These are phyloP conservation scores for Monilinia laxa DNA, from an alignment of 2,329 filamentous ascomycete genomes.

Conservation along the genomic window DNA sequence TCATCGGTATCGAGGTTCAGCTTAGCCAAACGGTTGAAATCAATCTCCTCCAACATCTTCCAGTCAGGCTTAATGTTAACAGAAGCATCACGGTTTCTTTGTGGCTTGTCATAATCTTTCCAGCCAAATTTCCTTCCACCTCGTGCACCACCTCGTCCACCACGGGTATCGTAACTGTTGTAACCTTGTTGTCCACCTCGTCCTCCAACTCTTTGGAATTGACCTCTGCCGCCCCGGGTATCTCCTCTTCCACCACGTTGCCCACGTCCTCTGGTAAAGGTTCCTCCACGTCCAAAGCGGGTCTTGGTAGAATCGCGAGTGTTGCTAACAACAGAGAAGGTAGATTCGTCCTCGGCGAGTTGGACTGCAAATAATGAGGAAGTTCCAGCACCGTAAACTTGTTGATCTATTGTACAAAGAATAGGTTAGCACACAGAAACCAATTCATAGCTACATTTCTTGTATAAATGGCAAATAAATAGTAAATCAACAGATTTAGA, in stretches of 20 bases:
- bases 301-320: slow-evolving; percentile 81
- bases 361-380: slow-evolving; percentile 87
- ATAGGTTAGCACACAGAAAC: slow-evolving; percentile 25
- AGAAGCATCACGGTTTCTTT: slow-evolving; percentile 91
- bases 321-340: slow-evolving; percentile 97
- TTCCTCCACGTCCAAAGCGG: slow-evolving; percentile 83
- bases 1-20: slow-evolving; percentile 93
- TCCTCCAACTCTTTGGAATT: slow-evolving; percentile 71
- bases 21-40: slow-evolving; percentile 93
- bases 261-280: slow-evolving; percentile 78
- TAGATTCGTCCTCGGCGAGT: slow-evolving; percentile 90
- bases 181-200: slow-evolving; percentile 65
- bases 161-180: slow-evolving; percentile 68
- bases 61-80: slow-evolving; percentile 96
- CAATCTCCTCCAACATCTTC: slow-evolving; percentile 95
- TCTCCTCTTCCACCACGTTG: slow-evolving; percentile 71
- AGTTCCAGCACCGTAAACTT: slow-evolving; percentile 90
- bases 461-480: slow-evolving; percentile 24
- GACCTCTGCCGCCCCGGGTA: slow-evolving; percentile 59
- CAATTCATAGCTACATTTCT: slow-evolving; percentile 10
- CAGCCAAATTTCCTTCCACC: slow-evolving; percentile 90
- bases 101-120: slow-evolving; percentile 98
- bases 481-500: slow-evolving; percentile 23
- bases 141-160: slow-evolving; percentile 66
- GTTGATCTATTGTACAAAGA: slow-evolving; percentile 67